Conservation (phyloP, 768 basidiomycete genomes). For the Xerocomellus dryophilus region DNA sequence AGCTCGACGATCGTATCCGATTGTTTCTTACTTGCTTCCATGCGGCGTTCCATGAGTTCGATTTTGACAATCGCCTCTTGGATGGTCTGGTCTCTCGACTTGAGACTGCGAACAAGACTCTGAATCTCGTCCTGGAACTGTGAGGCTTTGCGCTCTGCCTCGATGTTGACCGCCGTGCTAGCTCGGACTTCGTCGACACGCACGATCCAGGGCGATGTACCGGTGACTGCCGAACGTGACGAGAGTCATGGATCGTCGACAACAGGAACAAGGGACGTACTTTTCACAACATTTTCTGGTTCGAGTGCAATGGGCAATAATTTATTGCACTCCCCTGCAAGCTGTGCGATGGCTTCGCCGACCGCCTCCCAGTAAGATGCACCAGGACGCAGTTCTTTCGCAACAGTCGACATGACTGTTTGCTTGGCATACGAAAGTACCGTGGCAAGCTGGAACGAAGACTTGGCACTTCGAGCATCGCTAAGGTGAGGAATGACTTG, state of each 20-base stretch:
- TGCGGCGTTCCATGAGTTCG: constrained; percentile 89
- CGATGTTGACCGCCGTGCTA: constrained; percentile 79
- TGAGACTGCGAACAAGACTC: constrained; percentile 78
- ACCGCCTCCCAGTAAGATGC: constrained; percentile 77
- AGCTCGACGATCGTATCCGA: constrained; percentile 79
- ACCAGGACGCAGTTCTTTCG: constrained; percentile 63
- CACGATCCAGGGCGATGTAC: constrained; percentile 80
- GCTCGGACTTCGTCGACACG: constrained; percentile 83
- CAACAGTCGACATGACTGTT: constrained; percentile 67
- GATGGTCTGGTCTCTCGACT: constrained; percentile 83
- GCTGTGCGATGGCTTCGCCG: constrained; percentile 59
- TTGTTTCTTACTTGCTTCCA: constrained; percentile 90
- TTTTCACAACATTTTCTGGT: constrained; percentile 70
- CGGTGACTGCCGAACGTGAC: constrained; percentile 49
- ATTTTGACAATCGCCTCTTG: constrained; percentile 92
- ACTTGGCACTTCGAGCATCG: constrained; percentile 75
- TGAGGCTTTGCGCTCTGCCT: constrained; percentile 84
- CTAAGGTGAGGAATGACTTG: constrained; percentile 82
- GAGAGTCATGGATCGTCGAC: not conserved
- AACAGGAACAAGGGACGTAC: constrained; percentile 42
- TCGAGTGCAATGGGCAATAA: constrained; percentile 73
- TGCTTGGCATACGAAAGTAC: constrained; percentile 72
- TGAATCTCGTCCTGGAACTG: constrained; percentile 90
- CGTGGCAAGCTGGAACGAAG: constrained; percentile 69
- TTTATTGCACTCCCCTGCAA: constrained; percentile 68